Evolutionary conservation across 1,284 basidiomycete species (phyloP).

Genomic region (Microstroma glucosiphilum): DNA sequence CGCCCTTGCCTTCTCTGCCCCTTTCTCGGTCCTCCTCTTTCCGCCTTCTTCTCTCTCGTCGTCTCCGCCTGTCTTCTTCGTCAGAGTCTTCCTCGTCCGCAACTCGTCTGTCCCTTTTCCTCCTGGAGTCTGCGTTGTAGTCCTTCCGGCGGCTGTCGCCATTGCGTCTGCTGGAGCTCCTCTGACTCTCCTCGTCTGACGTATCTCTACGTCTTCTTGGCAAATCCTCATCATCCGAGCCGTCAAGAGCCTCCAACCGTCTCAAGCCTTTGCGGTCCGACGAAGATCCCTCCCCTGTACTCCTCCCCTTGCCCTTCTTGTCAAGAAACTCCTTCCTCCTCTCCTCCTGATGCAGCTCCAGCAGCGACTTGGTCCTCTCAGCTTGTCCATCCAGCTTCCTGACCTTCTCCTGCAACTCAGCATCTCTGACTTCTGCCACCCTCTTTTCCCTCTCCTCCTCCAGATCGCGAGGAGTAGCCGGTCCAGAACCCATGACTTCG

Average conservation of each 20-base stretch:
- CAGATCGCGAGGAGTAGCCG: neutral
- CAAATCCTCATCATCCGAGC: too few relatives aligned
- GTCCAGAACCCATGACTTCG: neutral
- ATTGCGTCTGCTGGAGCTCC: neutral
- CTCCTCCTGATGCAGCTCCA: conserved; percentile 1
- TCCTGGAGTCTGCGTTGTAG: too few relatives aligned
- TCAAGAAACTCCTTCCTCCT: conserved; percentile 2
- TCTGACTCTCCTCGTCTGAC: neutral
- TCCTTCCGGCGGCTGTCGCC: too few relatives aligned
- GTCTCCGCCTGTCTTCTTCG: neutral
- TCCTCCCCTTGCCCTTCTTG: neutral
- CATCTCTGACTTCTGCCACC: neutral
- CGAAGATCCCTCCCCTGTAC: neutral
- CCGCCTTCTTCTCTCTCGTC: neutral
- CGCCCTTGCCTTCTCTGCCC: neutral
- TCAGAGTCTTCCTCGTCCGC: neutral
- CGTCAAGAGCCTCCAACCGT: too few relatives aligned
- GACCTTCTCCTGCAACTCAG: neutral
- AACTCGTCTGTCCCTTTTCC: too few relatives aligned
- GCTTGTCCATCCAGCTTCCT: conserved; percentile 10
- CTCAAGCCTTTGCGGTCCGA: too few relatives aligned
- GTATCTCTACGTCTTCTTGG: too few relatives aligned
- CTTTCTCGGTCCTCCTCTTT: neutral
- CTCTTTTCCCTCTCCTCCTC: neutral
- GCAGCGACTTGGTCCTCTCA: conserved; percentile 1